phyloP scores from a whole-genome alignment of 192 early-diverging fungal species.

The Kappamyces sp. region DNA sequence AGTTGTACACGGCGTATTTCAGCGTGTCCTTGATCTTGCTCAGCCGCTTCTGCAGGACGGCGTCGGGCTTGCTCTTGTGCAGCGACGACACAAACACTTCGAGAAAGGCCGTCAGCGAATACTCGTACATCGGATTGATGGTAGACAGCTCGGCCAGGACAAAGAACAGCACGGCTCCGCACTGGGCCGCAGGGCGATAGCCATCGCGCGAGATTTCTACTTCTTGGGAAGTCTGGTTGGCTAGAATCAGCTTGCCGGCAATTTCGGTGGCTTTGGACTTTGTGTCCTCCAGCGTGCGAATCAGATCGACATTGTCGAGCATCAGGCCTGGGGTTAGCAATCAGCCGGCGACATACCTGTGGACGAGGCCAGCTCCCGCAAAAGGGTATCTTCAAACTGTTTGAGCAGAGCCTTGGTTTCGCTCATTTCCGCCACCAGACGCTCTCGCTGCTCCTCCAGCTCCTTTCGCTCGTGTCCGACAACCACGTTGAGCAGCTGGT shows the following conservation, averaged over 20 bases:
- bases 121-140: slow-evolving; percentile 63
- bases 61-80: slow-evolving; percentile 51
- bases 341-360: slow-evolving; percentile 38
- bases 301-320: slow-evolving; percentile 58
- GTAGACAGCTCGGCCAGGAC: slow-evolving; percentile 53
- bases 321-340: slow-evolving; percentile 27
- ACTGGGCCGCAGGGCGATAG: slow-evolving; percentile 51
- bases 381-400: slow-evolving; percentile 52
- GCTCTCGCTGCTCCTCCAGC: slow-evolving; percentile 54
- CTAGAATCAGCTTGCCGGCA: slow-evolving; percentile 51
- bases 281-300: slow-evolving; percentile 55
- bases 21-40: slow-evolving; percentile 53
- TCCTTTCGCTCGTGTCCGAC: slow-evolving; percentile 54
- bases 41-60: slow-evolving; percentile 45
- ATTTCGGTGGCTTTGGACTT: slow-evolving; percentile 60
- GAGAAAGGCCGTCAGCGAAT: slow-evolving; percentile 50
- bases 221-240: slow-evolving; percentile 56
- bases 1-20: slow-evolving; percentile 60
- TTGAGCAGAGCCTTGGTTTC: slow-evolving; percentile 52
- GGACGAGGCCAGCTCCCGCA: slow-evolving; percentile 53
- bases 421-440: slow-evolving; percentile 52
- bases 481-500: slow-evolving; percentile 58
- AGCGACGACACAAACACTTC: slow-evolving; percentile 51
- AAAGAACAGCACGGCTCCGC: slow-evolving; percentile 58
- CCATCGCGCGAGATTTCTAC: slow-evolving; percentile 55